Conservation (phyloP, 164 flowering plant species). For the Protea cynaroides region DNA sequence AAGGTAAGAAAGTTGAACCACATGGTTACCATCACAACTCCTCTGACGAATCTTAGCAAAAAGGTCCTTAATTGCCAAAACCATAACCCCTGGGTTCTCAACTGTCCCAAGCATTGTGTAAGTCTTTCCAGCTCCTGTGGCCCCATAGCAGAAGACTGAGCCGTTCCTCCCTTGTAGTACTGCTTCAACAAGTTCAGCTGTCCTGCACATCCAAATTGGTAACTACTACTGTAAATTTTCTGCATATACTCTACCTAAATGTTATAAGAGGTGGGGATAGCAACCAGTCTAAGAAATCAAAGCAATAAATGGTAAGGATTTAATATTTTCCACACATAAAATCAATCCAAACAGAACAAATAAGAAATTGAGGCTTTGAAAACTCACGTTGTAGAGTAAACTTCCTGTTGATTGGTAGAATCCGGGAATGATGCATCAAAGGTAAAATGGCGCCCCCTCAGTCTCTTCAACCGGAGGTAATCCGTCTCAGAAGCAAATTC, state of each 20-base stretch:
- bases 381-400: conserved; percentile 81
- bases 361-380: neutral
- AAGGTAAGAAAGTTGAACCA: conserved; percentile 88
- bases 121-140: conserved; percentile 97
- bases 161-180: conserved; percentile 90
- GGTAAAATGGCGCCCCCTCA: conserved; percentile 79
- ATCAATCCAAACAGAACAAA: neutral
- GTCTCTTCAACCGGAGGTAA: conserved; percentile 81
- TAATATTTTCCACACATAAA: neutral
- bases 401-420: conserved; percentile 65
- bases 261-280: neutral
- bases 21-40: conserved; percentile 83
- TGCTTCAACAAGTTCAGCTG: conserved; percentile 82
- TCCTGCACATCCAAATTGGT: conserved; percentile 42
- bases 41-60: conserved; percentile 74
- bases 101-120: conserved; percentile 91
- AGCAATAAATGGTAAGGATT: neutral
- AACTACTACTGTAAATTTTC: neutral
- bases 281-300: neutral
- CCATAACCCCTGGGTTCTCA: conserved; percentile 95
- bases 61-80: conserved; percentile 87
- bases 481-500: conserved; percentile 77
- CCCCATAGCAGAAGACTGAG: conserved; percentile 93
- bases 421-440: conserved; percentile 87
- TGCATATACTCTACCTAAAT: neutral